These are phyloP conservation scores for Fusarium albidum DNA, from an alignment of 2,329 filamentous ascomycete species.

Conservation along the genomic window DNA sequence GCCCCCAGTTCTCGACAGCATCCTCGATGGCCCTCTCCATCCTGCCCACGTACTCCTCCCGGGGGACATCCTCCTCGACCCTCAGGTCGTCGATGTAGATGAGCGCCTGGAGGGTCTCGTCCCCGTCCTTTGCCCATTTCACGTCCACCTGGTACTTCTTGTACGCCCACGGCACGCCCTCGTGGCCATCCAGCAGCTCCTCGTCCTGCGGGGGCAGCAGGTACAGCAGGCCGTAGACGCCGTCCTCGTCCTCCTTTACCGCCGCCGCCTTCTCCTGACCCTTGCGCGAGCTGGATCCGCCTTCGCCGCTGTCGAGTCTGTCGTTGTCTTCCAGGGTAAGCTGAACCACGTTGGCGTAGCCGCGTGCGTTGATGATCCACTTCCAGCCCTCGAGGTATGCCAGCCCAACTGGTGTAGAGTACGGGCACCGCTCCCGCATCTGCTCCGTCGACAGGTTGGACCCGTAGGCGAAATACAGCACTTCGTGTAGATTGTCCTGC, in stretches of 20 bases:
- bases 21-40: conserved; percentile 72
- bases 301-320: conserved; percentile 5
- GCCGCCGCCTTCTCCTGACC: conserved; percentile 16
- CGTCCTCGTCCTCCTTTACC: conserved; percentile 34
- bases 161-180: conserved; percentile 71
- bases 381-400: conserved; percentile 63
- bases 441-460: conserved; percentile 73
- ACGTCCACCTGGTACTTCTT: conserved; percentile 56
- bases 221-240: conserved; percentile 68
- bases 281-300: not conserved
- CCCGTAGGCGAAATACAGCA: conserved; percentile 75
- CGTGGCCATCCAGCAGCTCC: conserved; percentile 59
- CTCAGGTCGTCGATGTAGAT: conserved; percentile 66
- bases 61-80: conserved; percentile 50
- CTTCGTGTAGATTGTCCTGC: conserved; percentile 45
- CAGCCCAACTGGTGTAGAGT: conserved; percentile 62
- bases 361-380: conserved; percentile 73
- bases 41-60: conserved; percentile 66
- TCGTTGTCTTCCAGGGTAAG: conserved; percentile 21
- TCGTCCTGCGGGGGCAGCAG: conserved; percentile 60
- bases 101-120: conserved; percentile 51
- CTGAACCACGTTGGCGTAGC: conserved; percentile 73
- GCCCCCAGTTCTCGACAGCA: conserved; percentile 59
- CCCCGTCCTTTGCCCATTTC: conserved; percentile 38
- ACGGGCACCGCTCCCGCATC: conserved; percentile 70